Percentiles rank a stretch among this genome's conserved stretches.
These are phyloP conservation scores for Podaxis mareebaensis DNA, from an alignment of 768 basidiomycete species.

Conservation along the genomic window DNA sequence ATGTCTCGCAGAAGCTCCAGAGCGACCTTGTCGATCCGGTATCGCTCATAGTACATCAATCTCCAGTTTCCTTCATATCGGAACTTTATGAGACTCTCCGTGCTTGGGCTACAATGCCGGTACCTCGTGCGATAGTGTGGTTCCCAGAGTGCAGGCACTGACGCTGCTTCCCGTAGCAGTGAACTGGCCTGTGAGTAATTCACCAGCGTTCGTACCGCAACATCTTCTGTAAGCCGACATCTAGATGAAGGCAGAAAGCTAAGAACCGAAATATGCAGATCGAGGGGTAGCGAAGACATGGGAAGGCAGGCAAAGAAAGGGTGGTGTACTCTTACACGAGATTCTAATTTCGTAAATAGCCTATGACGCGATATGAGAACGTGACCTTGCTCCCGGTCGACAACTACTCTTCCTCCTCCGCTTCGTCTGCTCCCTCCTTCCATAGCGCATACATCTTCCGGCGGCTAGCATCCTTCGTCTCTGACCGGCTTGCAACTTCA, in stretches of 20 bases:
- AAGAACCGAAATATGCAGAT: slow-evolving; percentile 30
- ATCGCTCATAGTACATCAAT: slow-evolving; percentile 44
- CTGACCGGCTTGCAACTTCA: slow-evolving; percentile 67
- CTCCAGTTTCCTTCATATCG: slow-evolving; percentile 42
- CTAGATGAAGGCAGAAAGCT: slow-evolving; percentile 22
- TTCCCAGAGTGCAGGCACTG: slow-evolving; percentile 46
- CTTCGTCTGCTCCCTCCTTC: slow-evolving; percentile 59
- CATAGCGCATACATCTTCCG: slow-evolving; percentile 74
- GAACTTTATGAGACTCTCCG: slow-evolving; percentile 36
- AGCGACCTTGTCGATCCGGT: slow-evolving; percentile 43
- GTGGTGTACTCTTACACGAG: background rate
- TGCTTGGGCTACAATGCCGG: slow-evolving; percentile 34
- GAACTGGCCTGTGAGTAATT: slow-evolving; percentile 40
- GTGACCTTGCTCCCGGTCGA: slow-evolving; percentile 6
- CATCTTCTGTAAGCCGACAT: slow-evolving; percentile 20
- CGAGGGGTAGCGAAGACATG: slow-evolving; percentile 27
- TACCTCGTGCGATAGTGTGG: slow-evolving; percentile 53
- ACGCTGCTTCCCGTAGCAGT: slow-evolving; percentile 45
- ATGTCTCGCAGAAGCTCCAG: slow-evolving; percentile 43
- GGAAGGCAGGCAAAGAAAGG: background rate
- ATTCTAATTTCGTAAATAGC: background rate
- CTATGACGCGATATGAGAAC: slow-evolving; percentile 7
- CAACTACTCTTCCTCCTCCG: slow-evolving; percentile 26
- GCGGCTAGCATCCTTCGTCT: slow-evolving; percentile 26
- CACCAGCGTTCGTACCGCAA: slow-evolving; percentile 32